Conservation (phyloP, 108 stramenopile species). For the Schizochytrium sp. region DNA sequence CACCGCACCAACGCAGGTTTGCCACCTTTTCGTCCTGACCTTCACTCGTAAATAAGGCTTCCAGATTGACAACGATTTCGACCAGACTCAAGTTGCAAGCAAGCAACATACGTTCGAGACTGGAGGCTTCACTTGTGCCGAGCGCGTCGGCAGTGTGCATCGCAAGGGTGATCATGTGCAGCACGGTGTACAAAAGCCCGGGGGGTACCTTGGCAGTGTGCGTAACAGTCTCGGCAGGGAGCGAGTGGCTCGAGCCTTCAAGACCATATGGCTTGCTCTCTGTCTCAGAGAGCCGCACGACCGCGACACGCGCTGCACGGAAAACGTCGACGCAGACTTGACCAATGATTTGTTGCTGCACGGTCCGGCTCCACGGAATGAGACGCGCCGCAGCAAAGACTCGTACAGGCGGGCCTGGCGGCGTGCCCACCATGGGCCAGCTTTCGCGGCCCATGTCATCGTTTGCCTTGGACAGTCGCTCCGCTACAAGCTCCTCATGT, state of each 20-base stretch:
- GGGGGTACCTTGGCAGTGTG: background rate
- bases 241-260: background rate
- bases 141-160: background rate
- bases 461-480: background rate
- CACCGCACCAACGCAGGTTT: background rate
- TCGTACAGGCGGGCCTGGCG: background rate
- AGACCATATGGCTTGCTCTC: background rate
- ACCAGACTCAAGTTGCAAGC: background rate
- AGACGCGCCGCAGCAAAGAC: background rate
- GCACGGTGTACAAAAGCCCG: background rate
- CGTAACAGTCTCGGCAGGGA: background rate
- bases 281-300: background rate
- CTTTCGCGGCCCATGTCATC: background rate
- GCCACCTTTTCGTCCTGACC: background rate
- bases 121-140: background rate
- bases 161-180: background rate
- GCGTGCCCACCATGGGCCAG: background rate
- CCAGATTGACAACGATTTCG: background rate
- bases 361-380: background rate
- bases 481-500: background rate
- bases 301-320: background rate
- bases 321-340: background rate
- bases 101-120: background rate
- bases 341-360: background rate
- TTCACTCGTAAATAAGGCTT: background rate